These are phyloP conservation scores for Gloeostereum incarnatum DNA, from an alignment of 768 basidiomycete genomes.

Conservation along the genomic window DNA sequence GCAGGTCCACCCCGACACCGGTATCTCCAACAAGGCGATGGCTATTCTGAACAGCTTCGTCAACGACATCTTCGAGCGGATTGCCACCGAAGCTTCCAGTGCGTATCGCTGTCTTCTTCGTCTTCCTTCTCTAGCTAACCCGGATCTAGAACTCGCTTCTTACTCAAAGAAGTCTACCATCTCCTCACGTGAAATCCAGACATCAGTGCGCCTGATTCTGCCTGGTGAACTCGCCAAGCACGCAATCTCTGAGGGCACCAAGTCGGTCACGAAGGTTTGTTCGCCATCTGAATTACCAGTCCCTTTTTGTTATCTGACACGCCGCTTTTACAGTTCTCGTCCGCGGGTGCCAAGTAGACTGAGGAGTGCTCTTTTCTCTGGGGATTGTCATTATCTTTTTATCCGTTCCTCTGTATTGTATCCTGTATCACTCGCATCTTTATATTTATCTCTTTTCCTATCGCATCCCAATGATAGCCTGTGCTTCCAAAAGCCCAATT, in stretches of 20 bases:
- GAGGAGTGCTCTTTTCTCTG: slow-evolving; percentile 1
- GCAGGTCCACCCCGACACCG: slow-evolving; percentile 90
- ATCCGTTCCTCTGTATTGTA: background rate
- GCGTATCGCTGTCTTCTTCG: slow-evolving; percentile 16
- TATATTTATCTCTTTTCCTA: no score
- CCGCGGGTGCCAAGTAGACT: slow-evolving; percentile 36
- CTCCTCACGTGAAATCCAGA: slow-evolving; percentile 88
- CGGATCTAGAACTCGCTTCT: slow-evolving; percentile 59
- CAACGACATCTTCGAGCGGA: slow-evolving; percentile 79
- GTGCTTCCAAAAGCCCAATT: no score
- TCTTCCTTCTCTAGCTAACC: slow-evolving; percentile 4
- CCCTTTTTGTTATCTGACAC: background rate
- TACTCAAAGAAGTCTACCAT: slow-evolving; percentile 90
- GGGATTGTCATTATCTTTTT: background rate
- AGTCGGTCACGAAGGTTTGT: slow-evolving; percentile 53
- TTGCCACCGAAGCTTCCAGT: slow-evolving; percentile 69
- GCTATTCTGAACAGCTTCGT: slow-evolving; percentile 79
- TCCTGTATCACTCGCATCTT: no score
- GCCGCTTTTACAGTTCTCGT: slow-evolving; percentile 33
- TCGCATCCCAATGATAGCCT: no score
- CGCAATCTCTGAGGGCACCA: slow-evolving; percentile 80
- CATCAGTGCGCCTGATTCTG: slow-evolving; percentile 72
- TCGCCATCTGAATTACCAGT: background rate
- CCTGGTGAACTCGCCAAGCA: slow-evolving; percentile 85
- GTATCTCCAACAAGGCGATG: slow-evolving; percentile 89